phyloP scores from a whole-genome alignment of 176 grass and related monocot genomes.

The Musa troglodytarum region DNA sequence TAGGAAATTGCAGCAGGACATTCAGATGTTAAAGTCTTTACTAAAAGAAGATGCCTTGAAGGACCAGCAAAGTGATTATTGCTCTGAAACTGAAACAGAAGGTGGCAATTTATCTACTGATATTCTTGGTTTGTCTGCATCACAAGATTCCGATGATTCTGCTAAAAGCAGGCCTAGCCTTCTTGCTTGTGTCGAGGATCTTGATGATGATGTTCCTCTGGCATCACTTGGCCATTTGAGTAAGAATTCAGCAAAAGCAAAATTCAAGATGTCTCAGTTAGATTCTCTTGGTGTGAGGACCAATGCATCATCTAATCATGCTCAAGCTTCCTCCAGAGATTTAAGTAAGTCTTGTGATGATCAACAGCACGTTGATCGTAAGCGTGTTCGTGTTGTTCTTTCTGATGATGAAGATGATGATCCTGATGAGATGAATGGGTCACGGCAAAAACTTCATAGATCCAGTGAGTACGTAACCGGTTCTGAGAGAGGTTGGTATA shows the following conservation, averaged over 20 bases:
- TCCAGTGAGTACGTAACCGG: constrained; percentile 23
- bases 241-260: constrained; percentile 39
- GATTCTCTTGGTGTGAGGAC: constrained; percentile 25
- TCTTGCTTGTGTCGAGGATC: constrained; percentile 27
- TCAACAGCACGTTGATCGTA: constrained; percentile 44
- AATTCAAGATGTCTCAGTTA: constrained; percentile 32
- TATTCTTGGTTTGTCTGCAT: constrained; percentile 16
- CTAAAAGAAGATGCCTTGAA: constrained; percentile 45
- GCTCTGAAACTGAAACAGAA: constrained; percentile 85
- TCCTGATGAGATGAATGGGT: constrained; percentile 28
- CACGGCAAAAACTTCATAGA: constrained; percentile 28
- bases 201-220: constrained; percentile 46
- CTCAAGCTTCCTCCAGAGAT: constrained; percentile 21
- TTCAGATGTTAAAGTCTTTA: constrained; percentile 48
- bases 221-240: constrained; percentile 49
- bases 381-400: constrained; percentile 65
- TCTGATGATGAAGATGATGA: constrained; percentile 90
- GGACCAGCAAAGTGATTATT: constrained; percentile 42
- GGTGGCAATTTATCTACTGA: constrained; percentile 35
- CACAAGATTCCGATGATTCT: constrained; percentile 21
- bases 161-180: constrained; percentile 19
- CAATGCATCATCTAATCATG: constrained; percentile 26
- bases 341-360: constrained; percentile 32
- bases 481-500: constrained; percentile 34
- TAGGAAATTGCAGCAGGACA: constrained; percentile 62